Evolutionary conservation across 306 rosid species (phyloP).

Genomic region (Boehmeria nivea): DNA sequence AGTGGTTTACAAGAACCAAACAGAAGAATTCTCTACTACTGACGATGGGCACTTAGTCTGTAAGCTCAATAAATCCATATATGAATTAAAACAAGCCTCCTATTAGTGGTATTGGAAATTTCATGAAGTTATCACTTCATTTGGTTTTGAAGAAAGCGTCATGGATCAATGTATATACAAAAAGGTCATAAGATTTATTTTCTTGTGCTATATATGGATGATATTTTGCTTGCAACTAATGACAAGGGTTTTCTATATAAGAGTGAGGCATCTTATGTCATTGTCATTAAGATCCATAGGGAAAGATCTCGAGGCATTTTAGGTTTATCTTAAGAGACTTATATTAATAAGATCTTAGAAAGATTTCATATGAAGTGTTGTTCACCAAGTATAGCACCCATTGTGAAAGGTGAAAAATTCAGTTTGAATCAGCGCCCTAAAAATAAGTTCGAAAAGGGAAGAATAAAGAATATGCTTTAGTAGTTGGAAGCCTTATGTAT

Average conservation of each 20-base stretch:
- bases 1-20: not conserved
- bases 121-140: not conserved
- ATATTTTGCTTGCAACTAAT: not conserved
- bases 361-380: not conserved
- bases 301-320: not conserved
- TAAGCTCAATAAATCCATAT: not conserved
- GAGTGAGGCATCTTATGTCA: not conserved
- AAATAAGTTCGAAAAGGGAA: constrained; percentile 4
- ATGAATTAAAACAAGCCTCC: not conserved
- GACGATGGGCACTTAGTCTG: not conserved
- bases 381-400: too few relatives aligned
- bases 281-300: not conserved
- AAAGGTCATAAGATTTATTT: not conserved
- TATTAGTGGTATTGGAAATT: too few relatives aligned
- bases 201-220: not conserved
- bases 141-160: not conserved
- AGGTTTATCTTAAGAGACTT: not conserved
- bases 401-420: not conserved
- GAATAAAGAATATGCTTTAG: not conserved
- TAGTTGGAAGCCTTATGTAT: constrained; percentile 10
- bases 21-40: not conserved
- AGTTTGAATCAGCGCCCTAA: not conserved
- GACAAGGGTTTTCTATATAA: not conserved
- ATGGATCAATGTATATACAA: not conserved
- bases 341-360: not conserved